Conservation (phyloP, 1,284 basidiomycete species). For the Schizophyllum commune region DNA sequence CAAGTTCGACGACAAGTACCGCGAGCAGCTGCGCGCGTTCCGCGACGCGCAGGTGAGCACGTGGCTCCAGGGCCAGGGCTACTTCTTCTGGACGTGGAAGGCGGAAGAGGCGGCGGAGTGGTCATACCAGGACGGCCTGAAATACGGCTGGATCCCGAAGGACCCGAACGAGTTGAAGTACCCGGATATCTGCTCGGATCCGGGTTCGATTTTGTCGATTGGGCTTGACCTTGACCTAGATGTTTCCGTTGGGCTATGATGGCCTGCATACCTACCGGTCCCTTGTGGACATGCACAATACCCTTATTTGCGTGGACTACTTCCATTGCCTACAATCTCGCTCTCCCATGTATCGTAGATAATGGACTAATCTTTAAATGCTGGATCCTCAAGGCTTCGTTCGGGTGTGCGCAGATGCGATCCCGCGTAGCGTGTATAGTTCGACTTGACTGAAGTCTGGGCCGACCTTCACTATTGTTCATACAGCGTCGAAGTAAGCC, state of each 20-base stretch:
- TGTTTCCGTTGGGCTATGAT: not conserved
- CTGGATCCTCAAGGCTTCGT: too few relatives aligned
- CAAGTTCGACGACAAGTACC: conserved; percentile 73
- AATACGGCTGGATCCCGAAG: conserved; percentile 77
- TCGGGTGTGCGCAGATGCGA: too few relatives aligned
- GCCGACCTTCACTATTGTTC: too few relatives aligned
- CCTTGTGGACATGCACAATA: not conserved
- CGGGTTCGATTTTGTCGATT: not conserved
- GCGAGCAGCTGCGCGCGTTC: conserved; percentile 73
- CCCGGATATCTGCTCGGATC: conserved; percentile 32
- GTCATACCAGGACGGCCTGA: conserved; percentile 71
- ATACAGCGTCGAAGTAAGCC: too few relatives aligned
- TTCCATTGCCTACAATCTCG: too few relatives aligned
- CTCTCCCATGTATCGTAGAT: too few relatives aligned
- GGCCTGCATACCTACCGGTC: not conserved
- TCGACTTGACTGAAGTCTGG: too few relatives aligned
- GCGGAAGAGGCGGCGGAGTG: conserved; percentile 58
- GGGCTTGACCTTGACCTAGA: not conserved
- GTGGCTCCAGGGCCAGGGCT: conserved; percentile 58
- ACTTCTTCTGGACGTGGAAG: conserved; percentile 49
- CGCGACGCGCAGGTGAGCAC: conserved; percentile 80
- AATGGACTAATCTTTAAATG: too few relatives aligned
- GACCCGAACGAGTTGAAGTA: conserved; percentile 31
- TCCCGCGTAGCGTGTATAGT: too few relatives aligned
- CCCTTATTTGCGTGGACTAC: too few relatives aligned